These are phyloP conservation scores for Nymphaea colorata DNA, from an alignment of 164 flowering plant genomes.

Conservation along the genomic window DNA sequence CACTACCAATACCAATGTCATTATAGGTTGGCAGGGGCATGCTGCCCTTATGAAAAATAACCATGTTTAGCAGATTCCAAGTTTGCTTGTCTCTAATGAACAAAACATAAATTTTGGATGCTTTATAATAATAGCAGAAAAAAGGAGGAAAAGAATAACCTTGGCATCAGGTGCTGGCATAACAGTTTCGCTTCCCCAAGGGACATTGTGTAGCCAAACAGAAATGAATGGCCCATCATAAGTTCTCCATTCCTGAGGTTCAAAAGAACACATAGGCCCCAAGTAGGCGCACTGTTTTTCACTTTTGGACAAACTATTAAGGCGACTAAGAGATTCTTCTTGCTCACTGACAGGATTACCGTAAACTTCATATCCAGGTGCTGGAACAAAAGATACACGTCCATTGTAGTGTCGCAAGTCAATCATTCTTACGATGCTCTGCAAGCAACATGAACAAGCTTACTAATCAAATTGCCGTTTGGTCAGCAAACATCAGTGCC, in stretches of 20 bases:
- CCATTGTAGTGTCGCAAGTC: constrained; percentile 66
- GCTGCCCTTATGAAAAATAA: no score
- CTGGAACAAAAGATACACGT: constrained; percentile 69
- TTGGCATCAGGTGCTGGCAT: constrained; percentile 89
- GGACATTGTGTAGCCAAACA: constrained; percentile 95
- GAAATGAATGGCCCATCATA: constrained; percentile 85
- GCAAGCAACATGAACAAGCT: constrained; percentile 3
- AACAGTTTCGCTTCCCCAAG: constrained; percentile 77
- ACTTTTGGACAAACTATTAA: constrained; percentile 8
- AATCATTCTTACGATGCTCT: constrained; percentile 63
- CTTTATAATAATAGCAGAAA: no score
- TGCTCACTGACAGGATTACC: constrained; percentile 39
- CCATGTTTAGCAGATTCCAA: no score
- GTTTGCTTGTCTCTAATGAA: no score
- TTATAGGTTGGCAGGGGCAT: no score
- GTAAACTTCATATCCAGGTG: constrained; percentile 73
- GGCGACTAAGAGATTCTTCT: constrained; percentile 10
- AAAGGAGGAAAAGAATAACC: constrained; percentile 25
- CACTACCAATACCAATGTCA: no score
- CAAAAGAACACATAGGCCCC: constrained; percentile 37
- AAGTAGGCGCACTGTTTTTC: constrained; percentile 30
- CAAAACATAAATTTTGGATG: no score
- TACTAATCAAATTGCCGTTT: background rate
- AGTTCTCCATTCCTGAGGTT: constrained; percentile 54
- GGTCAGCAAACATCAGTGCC: background rate